A percentile compares a stretch with the other conserved stretches of the same genome.
Conservation (phyloP, 805 yeast species). For the Nematodospora valgi region DNA sequence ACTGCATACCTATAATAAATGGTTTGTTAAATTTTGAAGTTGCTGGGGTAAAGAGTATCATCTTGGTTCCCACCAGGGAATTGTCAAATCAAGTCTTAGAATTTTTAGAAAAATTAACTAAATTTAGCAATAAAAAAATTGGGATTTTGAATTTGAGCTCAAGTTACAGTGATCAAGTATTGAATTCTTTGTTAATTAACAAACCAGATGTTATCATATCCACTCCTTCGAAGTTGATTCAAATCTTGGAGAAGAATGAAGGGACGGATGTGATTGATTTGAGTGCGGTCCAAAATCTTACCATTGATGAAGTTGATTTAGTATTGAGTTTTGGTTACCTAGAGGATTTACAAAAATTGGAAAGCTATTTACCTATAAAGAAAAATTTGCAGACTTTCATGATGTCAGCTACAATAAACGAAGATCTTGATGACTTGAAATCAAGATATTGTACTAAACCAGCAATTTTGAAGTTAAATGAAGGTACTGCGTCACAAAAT, state of each 20-base stretch:
- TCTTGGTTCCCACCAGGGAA: constrained; percentile 92
- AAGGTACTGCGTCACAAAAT: constrained; percentile 54
- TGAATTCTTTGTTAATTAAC: constrained; percentile 64
- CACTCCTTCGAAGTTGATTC: constrained; percentile 78
- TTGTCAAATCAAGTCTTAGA: constrained; percentile 79
- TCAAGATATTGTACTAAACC: constrained; percentile 76
- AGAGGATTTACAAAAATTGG: constrained; percentile 72
- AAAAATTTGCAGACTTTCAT: constrained; percentile 81
- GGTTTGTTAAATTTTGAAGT: constrained; percentile 45
- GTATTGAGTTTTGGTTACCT: constrained; percentile 86
- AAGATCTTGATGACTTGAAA: constrained; percentile 76
- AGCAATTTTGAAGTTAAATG: constrained; percentile 76
- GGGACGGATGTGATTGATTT: constrained; percentile 51
- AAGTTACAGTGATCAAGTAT: constrained; percentile 64
- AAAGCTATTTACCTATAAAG: constrained; percentile 63
- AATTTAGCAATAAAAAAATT: constrained; percentile 67
- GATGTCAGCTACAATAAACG: constrained; percentile 94
- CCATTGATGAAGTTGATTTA: constrained; percentile 94
- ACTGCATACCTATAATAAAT: constrained; percentile 82
- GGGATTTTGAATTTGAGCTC: constrained; percentile 66
- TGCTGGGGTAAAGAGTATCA: constrained; percentile 49
- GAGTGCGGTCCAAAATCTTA: constrained; percentile 61
- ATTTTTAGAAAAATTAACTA: constrained; percentile 64
- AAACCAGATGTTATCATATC: constrained; percentile 79
- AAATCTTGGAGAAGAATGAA: constrained; percentile 45